phyloP scores from a whole-genome alignment of 2,329 filamentous ascomycete species.

The Aspergillus proliferans region DNA sequence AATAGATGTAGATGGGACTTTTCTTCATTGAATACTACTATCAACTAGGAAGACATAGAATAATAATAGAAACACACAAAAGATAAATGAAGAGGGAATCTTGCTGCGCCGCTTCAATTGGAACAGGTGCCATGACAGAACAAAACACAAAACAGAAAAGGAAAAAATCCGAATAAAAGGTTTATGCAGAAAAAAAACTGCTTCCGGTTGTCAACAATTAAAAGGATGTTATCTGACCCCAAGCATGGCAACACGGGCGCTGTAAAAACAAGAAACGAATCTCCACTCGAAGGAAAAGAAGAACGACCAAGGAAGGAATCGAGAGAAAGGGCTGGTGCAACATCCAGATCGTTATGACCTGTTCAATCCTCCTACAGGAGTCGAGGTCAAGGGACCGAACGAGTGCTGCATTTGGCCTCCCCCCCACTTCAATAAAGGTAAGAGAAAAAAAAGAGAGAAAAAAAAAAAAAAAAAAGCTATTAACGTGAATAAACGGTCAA shows the following conservation, averaged over 20 bases:
- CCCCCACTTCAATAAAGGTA: slow-evolving; percentile 15
- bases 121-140: slow-evolving; percentile 22
- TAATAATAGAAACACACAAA: slow-evolving; percentile 21
- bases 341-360: slow-evolving; percentile 13
- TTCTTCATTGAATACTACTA: slow-evolving; percentile 29
- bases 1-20: slow-evolving; percentile 6
- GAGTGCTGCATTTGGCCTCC: slow-evolving; percentile 26
- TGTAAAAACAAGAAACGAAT: slow-evolving; percentile 12
- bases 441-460: neutral
- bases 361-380: slow-evolving; percentile 3
- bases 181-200: slow-evolving; percentile 17
- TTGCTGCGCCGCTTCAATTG: slow-evolving; percentile 35
- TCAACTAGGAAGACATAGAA: slow-evolving; percentile 23
- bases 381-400: neutral
- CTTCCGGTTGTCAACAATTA: slow-evolving; percentile 24
- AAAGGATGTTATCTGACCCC: slow-evolving; percentile 28
- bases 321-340: slow-evolving; percentile 11
- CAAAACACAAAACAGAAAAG: slow-evolving; percentile 16
- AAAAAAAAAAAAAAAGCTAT: slow-evolving; percentile 26
- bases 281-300: slow-evolving; percentile 13
- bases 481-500: slow-evolving; percentile 37
- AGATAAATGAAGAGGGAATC: slow-evolving; percentile 31
- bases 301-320: slow-evolving; percentile 14
- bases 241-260: slow-evolving; percentile 16
- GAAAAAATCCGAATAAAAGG: slow-evolving; percentile 11